Evolutionary conservation across 192 early-diverging fungal genomes (phyloP).

Genomic region (Kappamyces sp.): DNA sequence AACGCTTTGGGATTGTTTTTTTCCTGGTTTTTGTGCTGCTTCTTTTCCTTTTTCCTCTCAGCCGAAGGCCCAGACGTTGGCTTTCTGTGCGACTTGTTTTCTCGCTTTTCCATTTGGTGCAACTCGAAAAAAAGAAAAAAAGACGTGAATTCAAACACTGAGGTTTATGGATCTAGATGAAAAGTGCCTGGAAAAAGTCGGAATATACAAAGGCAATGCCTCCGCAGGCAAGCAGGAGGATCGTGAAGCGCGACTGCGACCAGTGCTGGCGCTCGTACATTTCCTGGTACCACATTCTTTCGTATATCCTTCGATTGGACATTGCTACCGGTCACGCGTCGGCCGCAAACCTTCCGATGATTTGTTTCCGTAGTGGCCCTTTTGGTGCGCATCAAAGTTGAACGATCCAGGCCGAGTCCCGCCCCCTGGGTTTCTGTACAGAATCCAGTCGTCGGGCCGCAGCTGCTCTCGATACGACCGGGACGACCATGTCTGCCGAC

Average conservation of each 20-base stretch:
- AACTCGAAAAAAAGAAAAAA: too few relatives aligned
- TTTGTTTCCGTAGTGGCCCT: constrained; percentile 26
- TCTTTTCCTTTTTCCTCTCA: constrained; percentile 62
- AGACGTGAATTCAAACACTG: too few relatives aligned
- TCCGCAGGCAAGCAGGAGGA: too few relatives aligned
- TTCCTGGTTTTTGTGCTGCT: constrained; percentile 65
- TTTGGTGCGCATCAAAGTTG: constrained; percentile 25
- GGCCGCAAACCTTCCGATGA: too few relatives aligned
- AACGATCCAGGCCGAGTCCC: constrained; percentile 4
- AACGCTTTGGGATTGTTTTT: constrained; percentile 84
- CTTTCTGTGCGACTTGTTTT: constrained; percentile 71
- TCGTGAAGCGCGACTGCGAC: too few relatives aligned
- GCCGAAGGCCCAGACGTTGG: constrained; percentile 80
- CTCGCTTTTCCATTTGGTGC: background rate
- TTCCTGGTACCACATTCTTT: too few relatives aligned
- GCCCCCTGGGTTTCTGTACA: constrained; percentile 18
- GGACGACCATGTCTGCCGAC: constrained; percentile 5
- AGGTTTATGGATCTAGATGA: too few relatives aligned
- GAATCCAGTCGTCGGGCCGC: constrained; percentile 42
- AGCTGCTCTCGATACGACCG: constrained; percentile 18
- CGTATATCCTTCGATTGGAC: too few relatives aligned
- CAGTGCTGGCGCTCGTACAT: too few relatives aligned
- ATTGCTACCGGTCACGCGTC: too few relatives aligned
- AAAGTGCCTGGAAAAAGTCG: too few relatives aligned
- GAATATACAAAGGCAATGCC: too few relatives aligned